Evolutionary conservation across 108 stramenopile genomes (phyloP), one percentile per base, ranked within the genome.

Genomic region (Cylindrotheca fusiformis): DNA sequence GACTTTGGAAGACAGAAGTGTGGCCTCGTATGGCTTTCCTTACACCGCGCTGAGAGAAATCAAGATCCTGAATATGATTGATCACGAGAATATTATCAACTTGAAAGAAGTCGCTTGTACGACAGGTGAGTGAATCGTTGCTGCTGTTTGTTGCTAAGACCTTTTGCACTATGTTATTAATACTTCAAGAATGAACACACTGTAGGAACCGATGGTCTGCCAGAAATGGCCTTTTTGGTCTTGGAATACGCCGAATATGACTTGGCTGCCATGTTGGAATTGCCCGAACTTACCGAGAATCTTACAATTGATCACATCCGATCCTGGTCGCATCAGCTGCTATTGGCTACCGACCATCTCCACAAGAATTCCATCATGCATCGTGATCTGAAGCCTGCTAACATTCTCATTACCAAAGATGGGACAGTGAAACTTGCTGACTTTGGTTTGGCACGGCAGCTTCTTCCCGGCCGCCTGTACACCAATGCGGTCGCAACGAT

Each of bases 381-480:
- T 80, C 86, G 96, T 0, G 96, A 98, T 65, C 77, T 95, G 24
- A 95, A 95, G 51, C 86, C 95, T 19, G 95, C 79, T 55, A 76
- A 95, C 78, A 72, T 97, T 10, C 63, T 97, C 32, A 77, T 96
- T 28, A 76, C 74, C 64, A 45, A 22, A 19, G 45, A 30, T 24
- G 27, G 30, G 3, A 58, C 32, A 53, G 65, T 60, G 44, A 59
- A 77, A 1, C 72, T 92, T 53, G 95, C 89, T 8, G 98, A 99
- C 68, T 99, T 99, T 78, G 98, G 98, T 3, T 95, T 97, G 63
- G 96, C 97, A 8, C 58, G 85, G 51, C 65, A 76, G 17, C 66
- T 88, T 17, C 65, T 74, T 28, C 60, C 69, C 10, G 69, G 76
- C 59, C 66, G 73, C 19, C 74, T 95, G 65, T 78, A 77, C 4